Evolutionary conservation across 768 basidiomycete species (phyloP).

Genomic region (Hypholoma sublateritium): DNA sequence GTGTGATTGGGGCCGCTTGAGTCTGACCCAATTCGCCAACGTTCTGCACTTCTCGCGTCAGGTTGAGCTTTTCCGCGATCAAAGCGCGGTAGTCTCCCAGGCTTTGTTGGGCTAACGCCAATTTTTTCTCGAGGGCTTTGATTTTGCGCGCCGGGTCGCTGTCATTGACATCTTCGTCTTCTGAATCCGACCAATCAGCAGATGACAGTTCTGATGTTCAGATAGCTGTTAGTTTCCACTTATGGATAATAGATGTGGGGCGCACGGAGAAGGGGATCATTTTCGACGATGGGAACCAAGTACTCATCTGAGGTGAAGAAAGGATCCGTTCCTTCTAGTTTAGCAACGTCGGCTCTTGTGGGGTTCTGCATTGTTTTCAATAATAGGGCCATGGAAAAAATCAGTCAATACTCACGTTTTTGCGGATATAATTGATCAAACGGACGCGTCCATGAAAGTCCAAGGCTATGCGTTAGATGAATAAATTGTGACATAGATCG

Average conservation of each 20-base stretch:
- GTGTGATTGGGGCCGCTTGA: slow-evolving; percentile 26
- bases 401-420: slow-evolving; percentile 45
- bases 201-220: slow-evolving; percentile 54
- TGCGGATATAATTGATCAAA: slow-evolving; percentile 85
- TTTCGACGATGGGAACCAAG: slow-evolving; percentile 77
- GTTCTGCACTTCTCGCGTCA: slow-evolving; percentile 42
- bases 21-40: slow-evolving; percentile 32
- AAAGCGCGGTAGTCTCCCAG: slow-evolving; percentile 61
- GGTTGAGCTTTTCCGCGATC: slow-evolving; percentile 52
- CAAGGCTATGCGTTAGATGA: slow-evolving; percentile 43
- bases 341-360: slow-evolving; percentile 40
- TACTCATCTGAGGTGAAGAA: slow-evolving; percentile 78
- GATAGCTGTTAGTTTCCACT: background rate
- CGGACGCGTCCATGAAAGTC: slow-evolving; percentile 81
- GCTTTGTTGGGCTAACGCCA: slow-evolving; percentile 58
- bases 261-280: slow-evolving; percentile 86
- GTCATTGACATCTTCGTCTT: slow-evolving; percentile 47
- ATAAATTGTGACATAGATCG: background rate
- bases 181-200: slow-evolving; percentile 78
- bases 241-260: slow-evolving; percentile 30
- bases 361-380: slow-evolving; percentile 45
- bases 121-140: slow-evolving; percentile 57
- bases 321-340: slow-evolving; percentile 54
- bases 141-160: slow-evolving; percentile 46
- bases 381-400: background rate